Conservation (phyloP, 768 basidiomycete species). For the Fomitopsis pulvina region DNA sequence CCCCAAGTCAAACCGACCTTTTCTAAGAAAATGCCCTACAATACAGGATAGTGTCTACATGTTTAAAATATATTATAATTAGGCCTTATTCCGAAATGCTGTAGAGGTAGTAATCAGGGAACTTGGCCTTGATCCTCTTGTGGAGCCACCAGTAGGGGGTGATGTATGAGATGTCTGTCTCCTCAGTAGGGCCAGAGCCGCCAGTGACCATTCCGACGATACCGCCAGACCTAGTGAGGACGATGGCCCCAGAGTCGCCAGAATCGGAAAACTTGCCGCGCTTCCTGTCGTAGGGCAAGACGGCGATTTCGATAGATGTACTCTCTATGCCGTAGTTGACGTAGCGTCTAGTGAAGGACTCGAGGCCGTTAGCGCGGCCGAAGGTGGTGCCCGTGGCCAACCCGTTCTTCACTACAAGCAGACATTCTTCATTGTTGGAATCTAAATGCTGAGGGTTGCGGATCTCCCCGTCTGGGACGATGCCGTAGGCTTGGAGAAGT, state of each 20-base stretch:
- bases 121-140: constrained; percentile 24
- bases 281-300: constrained; percentile 17
- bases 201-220: constrained; percentile 22
- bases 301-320: constrained; percentile 14
- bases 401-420: constrained; percentile 23
- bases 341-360: constrained; percentile 18
- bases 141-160: constrained; percentile 26
- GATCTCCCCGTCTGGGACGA: constrained; percentile 25
- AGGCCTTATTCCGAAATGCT: no score
- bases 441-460: constrained; percentile 19
- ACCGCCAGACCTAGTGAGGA: constrained; percentile 17
- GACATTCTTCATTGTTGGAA: constrained; percentile 16
- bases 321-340: not conserved
- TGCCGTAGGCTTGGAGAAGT: constrained; percentile 5
- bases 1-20: no score
- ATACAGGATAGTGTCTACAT: no score
- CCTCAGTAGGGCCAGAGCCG: constrained; percentile 20
- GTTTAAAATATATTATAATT: no score
- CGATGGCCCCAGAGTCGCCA: constrained; percentile 34
- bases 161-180: constrained; percentile 17
- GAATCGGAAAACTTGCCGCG: constrained; percentile 28
- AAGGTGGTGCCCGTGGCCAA: constrained; percentile 19
- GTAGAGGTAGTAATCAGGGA: constrained; percentile 28
- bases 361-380: constrained; percentile 18
- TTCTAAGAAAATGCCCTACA: no score